Base-by-base conservation (phyloP, 1,284 basidiomycete species). In the Malassezia sympodialis region DNA sequence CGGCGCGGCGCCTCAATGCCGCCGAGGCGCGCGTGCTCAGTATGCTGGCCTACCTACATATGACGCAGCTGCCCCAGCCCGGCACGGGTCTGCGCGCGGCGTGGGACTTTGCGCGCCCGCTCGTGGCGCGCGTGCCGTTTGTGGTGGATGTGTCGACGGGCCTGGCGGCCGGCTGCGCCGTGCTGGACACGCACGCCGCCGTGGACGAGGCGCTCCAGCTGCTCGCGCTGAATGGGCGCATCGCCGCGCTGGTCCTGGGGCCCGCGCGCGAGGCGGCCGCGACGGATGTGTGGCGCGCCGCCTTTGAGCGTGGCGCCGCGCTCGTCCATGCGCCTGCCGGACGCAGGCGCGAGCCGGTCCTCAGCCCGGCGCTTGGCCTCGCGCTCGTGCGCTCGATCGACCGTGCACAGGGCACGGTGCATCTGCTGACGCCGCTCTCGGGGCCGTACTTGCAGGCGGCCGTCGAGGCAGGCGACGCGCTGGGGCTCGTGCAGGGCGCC, bases 181-280 rank as follows among this genome's bases (percentile, higher is more conserved):
- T 70, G 15, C 50, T 73, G 28, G 51, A 61, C 5, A 31, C 56
- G 10, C 63, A 65, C 7, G 66, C 62, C 7, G 53, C 52, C 11
- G 62, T 70, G 10, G 62, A 60, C 5, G 60, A 61, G 42, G 49
- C 34, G 32, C 53, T 24, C 19, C 52, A 54, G 39, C 75, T 76
- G 0, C 77, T 81, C 3, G 88, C 88, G 0, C 77, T 96, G 41
- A 89, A 90, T 61, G 86, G 86, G 0, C 82, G 84, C 1, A 65
- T 96, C 21, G 87, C 94, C 7, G 90, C 62, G 4, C 52, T 73
- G 26, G 55, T 65, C 30, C 56, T n/a, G 23, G 46, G 34, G 23
- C 44, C 60, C 49, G 10, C 26, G 31, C 17, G 6, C 2, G 47
- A 32, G 7, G 11, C 24, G 17, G 21, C 14, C 12, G 27, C 24